These are phyloP conservation scores for Phytophthora capsici DNA, from an alignment of 352 stramenopile genomes.

Conservation along the genomic window DNA sequence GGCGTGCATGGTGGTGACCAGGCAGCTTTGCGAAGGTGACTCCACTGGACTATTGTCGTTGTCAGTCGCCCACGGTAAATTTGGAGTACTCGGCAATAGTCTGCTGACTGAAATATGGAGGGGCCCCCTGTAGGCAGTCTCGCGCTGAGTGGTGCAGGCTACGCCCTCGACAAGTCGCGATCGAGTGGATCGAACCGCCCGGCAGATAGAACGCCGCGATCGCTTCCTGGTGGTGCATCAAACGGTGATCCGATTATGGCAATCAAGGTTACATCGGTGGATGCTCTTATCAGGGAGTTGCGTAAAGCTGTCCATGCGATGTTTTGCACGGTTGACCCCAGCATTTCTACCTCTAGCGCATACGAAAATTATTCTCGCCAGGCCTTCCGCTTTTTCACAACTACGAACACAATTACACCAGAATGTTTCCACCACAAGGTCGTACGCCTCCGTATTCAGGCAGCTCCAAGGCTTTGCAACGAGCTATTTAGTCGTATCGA, in stretches of 20 bases:
- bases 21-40: slow-evolving; percentile 2
- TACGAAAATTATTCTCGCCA: slow-evolving; percentile 73
- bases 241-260: slow-evolving; percentile 2
- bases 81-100: slow-evolving; percentile 29
- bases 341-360: slow-evolving; percentile 38
- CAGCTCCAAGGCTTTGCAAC: slow-evolving; percentile 47
- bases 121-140: slow-evolving; percentile 34
- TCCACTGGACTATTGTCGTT: neutral
- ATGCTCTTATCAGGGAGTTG: slow-evolving; percentile 62
- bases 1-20: slow-evolving; percentile 8
- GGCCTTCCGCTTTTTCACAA: slow-evolving; percentile 82
- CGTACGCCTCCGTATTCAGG: slow-evolving; percentile 60
- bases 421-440: slow-evolving; percentile 76
- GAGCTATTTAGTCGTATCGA: slow-evolving; percentile 70
- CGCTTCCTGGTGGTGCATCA: slow-evolving; percentile 7
- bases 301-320: slow-evolving; percentile 53
- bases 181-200: slow-evolving; percentile 8
- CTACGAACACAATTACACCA: slow-evolving; percentile 71
- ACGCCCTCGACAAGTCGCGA: slow-evolving; percentile 31
- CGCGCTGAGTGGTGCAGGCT: slow-evolving; percentile 48
- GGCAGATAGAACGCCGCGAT: slow-evolving; percentile 9
- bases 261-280: slow-evolving; percentile 42
- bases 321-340: slow-evolving; percentile 50
- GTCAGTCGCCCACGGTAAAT: slow-evolving; percentile 19
- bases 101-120: slow-evolving; percentile 32